Conservation (phyloP, 2,329 filamentous ascomycete species). For the Fusarium ramigenum region DNA sequence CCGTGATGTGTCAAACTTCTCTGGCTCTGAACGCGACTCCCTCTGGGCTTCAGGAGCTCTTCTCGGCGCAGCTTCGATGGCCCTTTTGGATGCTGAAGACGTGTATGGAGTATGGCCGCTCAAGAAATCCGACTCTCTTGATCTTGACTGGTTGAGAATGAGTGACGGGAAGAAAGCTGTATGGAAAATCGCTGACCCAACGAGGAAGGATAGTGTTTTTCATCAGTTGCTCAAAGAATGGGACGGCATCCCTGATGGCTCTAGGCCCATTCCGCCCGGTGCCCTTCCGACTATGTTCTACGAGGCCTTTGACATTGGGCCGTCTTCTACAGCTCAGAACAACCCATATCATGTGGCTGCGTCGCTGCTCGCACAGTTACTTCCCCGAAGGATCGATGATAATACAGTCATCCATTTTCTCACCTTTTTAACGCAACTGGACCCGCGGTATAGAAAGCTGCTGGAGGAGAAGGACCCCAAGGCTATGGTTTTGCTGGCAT, state of each 20-base stretch:
- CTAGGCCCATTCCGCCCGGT: constrained; percentile 7
- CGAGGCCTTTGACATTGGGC: constrained; percentile 40
- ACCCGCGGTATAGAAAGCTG: constrained; percentile 54
- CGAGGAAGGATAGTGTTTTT: constrained; percentile 59
- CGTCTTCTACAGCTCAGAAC: constrained; percentile 20
- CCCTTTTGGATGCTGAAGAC: constrained; percentile 52
- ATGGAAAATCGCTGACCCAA: constrained; percentile 60
- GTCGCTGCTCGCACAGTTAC: constrained; percentile 51
- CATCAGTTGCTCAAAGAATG: constrained; percentile 36
- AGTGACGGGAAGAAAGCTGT: constrained; percentile 64
- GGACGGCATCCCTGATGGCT: constrained; percentile 14
- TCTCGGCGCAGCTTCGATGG: constrained; percentile 57
- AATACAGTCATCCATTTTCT: constrained; percentile 57
- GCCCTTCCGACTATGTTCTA: constrained; percentile 48
- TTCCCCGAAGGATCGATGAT: constrained; percentile 49
- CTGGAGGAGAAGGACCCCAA: constrained; percentile 60
- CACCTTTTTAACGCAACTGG: constrained; percentile 57
- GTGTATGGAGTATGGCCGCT: constrained; percentile 66
- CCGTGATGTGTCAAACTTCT: constrained; percentile 40
- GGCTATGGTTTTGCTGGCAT: constrained; percentile 64
- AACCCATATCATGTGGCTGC: constrained; percentile 49
- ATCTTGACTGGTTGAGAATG: constrained; percentile 68
- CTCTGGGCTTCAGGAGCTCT: constrained; percentile 59
- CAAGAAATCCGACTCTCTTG: constrained; percentile 49
- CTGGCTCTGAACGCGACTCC: constrained; percentile 54